Evolutionary conservation across 371 early-diverging fungal genomes (phyloP).

Genomic region (Mucor racemosus): DNA sequence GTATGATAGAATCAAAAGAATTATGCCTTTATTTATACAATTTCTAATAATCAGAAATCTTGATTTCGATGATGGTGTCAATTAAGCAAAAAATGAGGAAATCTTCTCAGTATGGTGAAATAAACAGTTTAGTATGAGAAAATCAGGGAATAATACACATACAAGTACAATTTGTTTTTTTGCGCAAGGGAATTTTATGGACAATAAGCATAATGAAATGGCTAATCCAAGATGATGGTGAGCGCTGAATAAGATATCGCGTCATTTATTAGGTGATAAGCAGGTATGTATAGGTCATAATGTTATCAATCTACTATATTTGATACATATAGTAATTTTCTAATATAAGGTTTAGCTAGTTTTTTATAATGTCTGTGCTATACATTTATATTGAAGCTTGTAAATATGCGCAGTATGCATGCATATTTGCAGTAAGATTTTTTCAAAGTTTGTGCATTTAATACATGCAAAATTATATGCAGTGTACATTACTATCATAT

Average conservation of each 20-base stretch:
- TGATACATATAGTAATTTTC: background rate
- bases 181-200: background rate
- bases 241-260: background rate
- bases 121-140: background rate
- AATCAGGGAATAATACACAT: background rate
- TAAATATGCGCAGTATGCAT: no score
- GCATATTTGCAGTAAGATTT: no score
- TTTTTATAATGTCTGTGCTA: background rate
- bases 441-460: no score
- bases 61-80: background rate
- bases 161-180: no score
- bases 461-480: no score
- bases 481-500: no score
- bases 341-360: background rate
- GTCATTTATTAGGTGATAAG: conserved; percentile 1
- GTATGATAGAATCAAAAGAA: background rate
- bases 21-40: background rate
- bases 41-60: background rate
- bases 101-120: background rate
- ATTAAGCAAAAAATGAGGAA: background rate
- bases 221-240: background rate
- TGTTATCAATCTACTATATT: background rate
- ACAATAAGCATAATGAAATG: background rate
- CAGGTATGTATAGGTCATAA: background rate
- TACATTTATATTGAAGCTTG: no score